Percentiles rank a stretch among this genome's conserved stretches.
These are phyloP conservation scores for Cladophialophora exuberans DNA, from an alignment of 2,329 filamentous ascomycete genomes.

Conservation along the genomic window DNA sequence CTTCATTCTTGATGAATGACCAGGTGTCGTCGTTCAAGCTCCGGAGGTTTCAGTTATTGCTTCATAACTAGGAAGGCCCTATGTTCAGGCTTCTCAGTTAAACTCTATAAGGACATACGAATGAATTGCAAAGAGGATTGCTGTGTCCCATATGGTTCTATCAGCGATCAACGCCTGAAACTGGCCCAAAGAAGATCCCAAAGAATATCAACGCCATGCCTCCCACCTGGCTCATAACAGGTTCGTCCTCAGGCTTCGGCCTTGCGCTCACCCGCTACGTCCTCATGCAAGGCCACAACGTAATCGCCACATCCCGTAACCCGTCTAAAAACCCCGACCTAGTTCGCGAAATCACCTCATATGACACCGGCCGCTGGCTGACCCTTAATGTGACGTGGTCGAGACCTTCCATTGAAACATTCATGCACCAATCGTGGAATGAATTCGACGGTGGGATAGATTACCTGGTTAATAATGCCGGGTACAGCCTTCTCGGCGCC, in stretches of 20 bases:
- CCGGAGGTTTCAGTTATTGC: too few relatives aligned
- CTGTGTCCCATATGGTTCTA: too few relatives aligned
- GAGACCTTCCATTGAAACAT: constrained; percentile 21
- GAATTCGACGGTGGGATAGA: constrained; percentile 30
- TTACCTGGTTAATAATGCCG: constrained; percentile 37
- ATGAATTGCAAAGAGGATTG: too few relatives aligned
- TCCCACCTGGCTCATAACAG: constrained; percentile 35
- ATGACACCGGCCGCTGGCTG: constrained; percentile 18
- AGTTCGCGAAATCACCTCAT: constrained; percentile 20
- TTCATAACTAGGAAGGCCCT: too few relatives aligned
- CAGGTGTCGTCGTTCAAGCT: too few relatives aligned
- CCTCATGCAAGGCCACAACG: constrained; percentile 29
- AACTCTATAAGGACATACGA: too few relatives aligned
- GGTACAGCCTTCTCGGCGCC: constrained; percentile 29
- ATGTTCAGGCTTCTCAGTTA: too few relatives aligned
- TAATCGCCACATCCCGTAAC: constrained; percentile 36
- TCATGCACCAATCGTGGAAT: constrained; percentile 15
- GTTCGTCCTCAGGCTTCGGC: constrained; percentile 35
- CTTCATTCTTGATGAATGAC: too few relatives aligned
- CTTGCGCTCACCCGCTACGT: constrained; percentile 25
- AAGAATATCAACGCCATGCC: constrained; percentile 8
- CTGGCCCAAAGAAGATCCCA: too few relatives aligned
- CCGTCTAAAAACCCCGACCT: constrained; percentile 23
- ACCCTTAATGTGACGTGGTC: constrained; percentile 25
- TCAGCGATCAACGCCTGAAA: too few relatives aligned